Evolutionary conservation across 768 basidiomycete species (phyloP).

Genomic region (Macrolepiota dolichaula): DNA sequence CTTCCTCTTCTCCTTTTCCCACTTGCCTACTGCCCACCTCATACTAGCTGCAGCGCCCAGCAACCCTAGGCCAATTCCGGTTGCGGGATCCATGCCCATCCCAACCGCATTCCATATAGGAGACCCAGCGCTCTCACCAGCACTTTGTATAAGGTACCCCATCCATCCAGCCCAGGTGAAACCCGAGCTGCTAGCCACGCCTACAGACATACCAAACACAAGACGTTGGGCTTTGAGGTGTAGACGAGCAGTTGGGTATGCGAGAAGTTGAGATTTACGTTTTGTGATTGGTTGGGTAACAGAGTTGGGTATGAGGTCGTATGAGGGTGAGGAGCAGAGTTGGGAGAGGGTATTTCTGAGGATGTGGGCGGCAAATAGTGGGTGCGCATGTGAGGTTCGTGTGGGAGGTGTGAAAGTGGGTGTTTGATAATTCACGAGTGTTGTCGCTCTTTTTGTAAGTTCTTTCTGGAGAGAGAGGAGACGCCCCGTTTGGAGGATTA

Average conservation of each 20-base stretch:
- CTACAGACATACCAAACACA: conserved; percentile 46
- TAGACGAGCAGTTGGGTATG: conserved; percentile 52
- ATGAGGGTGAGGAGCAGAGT: conserved; percentile 41
- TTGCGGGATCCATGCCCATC: conserved; percentile 49
- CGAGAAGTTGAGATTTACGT: conserved; percentile 52
- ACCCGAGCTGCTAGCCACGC: conserved; percentile 45
- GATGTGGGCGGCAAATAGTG: conserved; percentile 44
- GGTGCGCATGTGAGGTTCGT: conserved; percentile 1
- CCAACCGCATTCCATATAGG: conserved; percentile 7
- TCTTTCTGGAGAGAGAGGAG: conserved; percentile 45
- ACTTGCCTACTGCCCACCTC: conserved; percentile 61
- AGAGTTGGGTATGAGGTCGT: conserved; percentile 37
- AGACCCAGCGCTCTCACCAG: conserved; percentile 30
- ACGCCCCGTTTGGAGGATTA: conserved; percentile 62
- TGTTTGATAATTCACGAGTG: conserved; percentile 20
- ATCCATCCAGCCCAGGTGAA: conserved; percentile 63
- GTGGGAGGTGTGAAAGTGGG: neutral
- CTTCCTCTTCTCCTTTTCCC: conserved; percentile 62
- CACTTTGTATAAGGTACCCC: conserved; percentile 40
- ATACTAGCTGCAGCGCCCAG: conserved; percentile 46
- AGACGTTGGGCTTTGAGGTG: conserved; percentile 63
- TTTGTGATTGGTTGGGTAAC: conserved; percentile 49
- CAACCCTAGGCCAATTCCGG: conserved; percentile 57
- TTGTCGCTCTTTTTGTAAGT: conserved; percentile 37
- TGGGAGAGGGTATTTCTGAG: conserved; percentile 60